Evolutionary conservation across 2,329 filamentous ascomycete genomes (phyloP), one percentile per base, ranked within the genome.

Genomic region (Diplodia sapinea): DNA sequence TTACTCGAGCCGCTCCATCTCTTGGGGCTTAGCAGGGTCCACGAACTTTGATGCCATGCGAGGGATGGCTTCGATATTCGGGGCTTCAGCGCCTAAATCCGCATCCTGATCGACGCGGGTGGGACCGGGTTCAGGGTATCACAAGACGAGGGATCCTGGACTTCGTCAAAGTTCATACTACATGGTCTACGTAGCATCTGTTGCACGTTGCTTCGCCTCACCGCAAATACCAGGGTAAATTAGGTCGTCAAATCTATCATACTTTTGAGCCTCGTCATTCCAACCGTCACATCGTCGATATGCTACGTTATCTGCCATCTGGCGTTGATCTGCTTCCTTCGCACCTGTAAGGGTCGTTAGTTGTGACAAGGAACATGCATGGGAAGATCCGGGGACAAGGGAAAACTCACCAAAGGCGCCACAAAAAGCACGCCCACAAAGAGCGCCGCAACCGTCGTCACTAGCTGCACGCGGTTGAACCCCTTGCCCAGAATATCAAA

Each of bases 401-500:
- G 57, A 26, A 63, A 56, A 84, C 91, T 83, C 84, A 97, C 95
- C 87, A 98, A 88, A 33, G 95, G 95, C 65, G 89, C 89, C 74
- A 98, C 82, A 67, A 92, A 86, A 71, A 89, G 78, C 17, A 97
- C 94, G 55, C 93, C 93, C 49, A 87, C 84, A 55, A 87, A 87
- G 72, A 98, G 83, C 20, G 92, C 94, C 50, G 91, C 83, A 47
- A 99, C 93, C 0, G 95, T 99, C 17, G 87, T 84, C 47, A 97
- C 79, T 75, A 99, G 87, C 72, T 93, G 91, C 67, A 93, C 76
- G 83, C 96, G 97, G 77, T 94, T 95, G 79, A 99, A 99, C 2
- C 92, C 92, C 80, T 93, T 95, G 70, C 93, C 95, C 17, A 99
- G 82, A 51, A 98, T 88, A 80, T 99, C 95, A 78, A 99, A 99